Evolutionary conservation across 2,329 filamentous ascomycete species (phyloP).

Genomic region (Sclerotinia glacialis): DNA sequence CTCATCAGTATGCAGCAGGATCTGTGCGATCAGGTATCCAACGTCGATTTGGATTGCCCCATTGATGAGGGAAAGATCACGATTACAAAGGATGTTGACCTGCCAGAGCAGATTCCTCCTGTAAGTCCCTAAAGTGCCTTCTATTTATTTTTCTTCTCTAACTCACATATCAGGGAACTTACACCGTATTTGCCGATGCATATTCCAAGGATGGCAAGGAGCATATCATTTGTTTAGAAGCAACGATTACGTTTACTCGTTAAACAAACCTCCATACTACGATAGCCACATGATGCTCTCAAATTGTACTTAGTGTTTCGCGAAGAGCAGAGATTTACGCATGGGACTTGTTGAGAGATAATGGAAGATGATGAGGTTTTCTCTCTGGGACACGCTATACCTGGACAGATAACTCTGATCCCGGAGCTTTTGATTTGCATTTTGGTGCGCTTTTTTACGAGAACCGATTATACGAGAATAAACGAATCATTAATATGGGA

Average conservation of each 20-base stretch:
- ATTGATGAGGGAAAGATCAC: constrained; percentile 73
- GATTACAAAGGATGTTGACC: constrained; percentile 76
- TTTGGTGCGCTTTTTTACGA: not conserved
- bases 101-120: constrained; percentile 84
- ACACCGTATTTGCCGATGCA: constrained; percentile 85
- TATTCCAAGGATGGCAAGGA: constrained; percentile 67
- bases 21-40: constrained; percentile 83
- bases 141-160: constrained; percentile 17
- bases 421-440: constrained; percentile 27
- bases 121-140: constrained; percentile 53
- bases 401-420: constrained; percentile 29
- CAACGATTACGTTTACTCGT: constrained; percentile 59
- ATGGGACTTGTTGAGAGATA: constrained; percentile 20
- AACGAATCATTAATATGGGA: constrained; percentile 13
- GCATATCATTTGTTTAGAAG: constrained; percentile 79
- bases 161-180: constrained; percentile 66
- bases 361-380: constrained; percentile 15
- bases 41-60: constrained; percentile 87
- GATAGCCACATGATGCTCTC: constrained; percentile 12
- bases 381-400: constrained; percentile 24
- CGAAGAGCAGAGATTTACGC: not conserved
- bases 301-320: constrained; percentile 4
- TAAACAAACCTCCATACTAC: constrained; percentile 1
- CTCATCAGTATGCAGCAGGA: constrained; percentile 78
- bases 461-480: constrained; percentile 6